A percentile compares a stretch with the other conserved stretches of the same genome.
These are phyloP conservation scores for Microsporum canis DNA, from an alignment of 2,329 filamentous ascomycete genomes.

Conservation along the genomic window DNA sequence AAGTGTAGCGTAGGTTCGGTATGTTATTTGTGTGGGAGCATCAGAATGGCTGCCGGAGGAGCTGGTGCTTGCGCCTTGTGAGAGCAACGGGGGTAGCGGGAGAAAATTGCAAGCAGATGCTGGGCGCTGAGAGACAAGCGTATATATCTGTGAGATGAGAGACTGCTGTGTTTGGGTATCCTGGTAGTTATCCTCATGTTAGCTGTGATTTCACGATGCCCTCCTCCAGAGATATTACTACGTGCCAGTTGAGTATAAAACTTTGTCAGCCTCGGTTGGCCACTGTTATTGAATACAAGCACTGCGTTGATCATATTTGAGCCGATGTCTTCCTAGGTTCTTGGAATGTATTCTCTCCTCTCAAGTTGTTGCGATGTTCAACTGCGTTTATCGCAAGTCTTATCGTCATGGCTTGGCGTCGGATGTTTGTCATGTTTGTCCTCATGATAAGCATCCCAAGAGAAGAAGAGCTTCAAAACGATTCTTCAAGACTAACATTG, in stretches of 20 bases:
- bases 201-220: background rate
- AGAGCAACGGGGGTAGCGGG: conserved; percentile 57
- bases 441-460: background rate
- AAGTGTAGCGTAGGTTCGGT: conserved; percentile 94
- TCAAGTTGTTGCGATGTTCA: background rate
- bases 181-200: conserved; percentile 37
- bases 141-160: conserved; percentile 93
- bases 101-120: conserved; percentile 95
- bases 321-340: background rate
- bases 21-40: conserved; percentile 87
- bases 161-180: conserved; percentile 96
- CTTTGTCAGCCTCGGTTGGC: conserved; percentile 90
- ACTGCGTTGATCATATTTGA: conserved; percentile 88
- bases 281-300: conserved; percentile 96
- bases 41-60: conserved; percentile 57
- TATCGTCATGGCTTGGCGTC: background rate
- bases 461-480: background rate
- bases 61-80: conserved; percentile 40
- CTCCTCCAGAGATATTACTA: conserved; percentile 1
- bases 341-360: background rate
- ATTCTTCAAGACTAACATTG: background rate
- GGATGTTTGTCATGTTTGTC: background rate
- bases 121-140: conserved; percentile 82
- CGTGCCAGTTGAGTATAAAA: conserved; percentile 93
- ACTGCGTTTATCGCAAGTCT: background rate